Conservation (phyloP, 78 protist genomes). For the Planoprotostelium fungivorum region DNA sequence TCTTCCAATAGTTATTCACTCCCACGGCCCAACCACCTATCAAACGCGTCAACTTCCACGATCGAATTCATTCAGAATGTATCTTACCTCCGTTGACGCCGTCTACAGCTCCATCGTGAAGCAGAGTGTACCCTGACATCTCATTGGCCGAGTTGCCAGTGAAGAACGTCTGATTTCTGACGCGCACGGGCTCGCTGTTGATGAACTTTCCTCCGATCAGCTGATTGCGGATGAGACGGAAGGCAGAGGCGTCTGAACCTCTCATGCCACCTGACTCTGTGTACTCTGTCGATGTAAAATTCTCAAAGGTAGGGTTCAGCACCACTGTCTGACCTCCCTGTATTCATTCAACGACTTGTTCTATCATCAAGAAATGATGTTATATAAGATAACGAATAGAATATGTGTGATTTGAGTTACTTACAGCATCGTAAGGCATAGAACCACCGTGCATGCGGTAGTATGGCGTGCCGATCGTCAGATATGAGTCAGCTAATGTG, state of each 20-base stretch:
- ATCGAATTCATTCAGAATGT: not conserved
- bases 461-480: not conserved
- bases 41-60: not conserved
- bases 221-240: not conserved
- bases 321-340: not conserved
- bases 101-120: not conserved
- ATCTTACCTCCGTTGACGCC: not conserved
- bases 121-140: not conserved
- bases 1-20: not conserved
- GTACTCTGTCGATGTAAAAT: not conserved
- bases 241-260: not conserved
- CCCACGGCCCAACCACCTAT: not conserved
- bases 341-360: too few relatives aligned
- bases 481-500: not conserved
- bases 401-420: too few relatives aligned
- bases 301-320: not conserved
- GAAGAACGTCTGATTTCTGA: not conserved
- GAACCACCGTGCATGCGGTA: not conserved
- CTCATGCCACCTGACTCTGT: not conserved
- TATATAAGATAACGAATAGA: too few relatives aligned
- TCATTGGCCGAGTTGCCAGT: not conserved
- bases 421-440: not conserved
- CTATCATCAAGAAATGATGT: too few relatives aligned
- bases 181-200: not conserved
- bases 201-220: not conserved